A percentile compares a stretch with the other conserved stretches of the same genome.
Conservation (phyloP, 139 green algal species). For the Astrephomene gubernaculifera region DNA sequence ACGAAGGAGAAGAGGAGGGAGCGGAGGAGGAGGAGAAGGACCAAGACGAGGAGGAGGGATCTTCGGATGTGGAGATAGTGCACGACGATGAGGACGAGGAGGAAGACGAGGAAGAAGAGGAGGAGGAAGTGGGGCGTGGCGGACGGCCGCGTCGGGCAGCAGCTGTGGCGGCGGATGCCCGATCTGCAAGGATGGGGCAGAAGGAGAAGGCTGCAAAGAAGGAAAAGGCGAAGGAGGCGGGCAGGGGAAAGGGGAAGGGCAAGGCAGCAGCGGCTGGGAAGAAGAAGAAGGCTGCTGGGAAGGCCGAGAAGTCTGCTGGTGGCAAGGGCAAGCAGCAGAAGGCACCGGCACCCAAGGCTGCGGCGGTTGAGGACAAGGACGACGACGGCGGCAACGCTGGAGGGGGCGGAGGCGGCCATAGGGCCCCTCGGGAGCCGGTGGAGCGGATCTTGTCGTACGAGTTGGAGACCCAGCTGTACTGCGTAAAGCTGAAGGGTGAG, state of each 20-base stretch:
- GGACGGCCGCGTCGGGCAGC: too few species aligned
- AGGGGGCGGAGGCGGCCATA: neutral
- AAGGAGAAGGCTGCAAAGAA: neutral
- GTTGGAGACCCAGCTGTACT: conserved; percentile 42
- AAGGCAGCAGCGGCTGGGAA: neutral
- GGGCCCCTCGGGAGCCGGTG: conserved; percentile 8
- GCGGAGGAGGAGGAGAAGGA: neutral
- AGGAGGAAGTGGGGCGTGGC: conserved; percentile 6
- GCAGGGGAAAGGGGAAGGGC: neutral
- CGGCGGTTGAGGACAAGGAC: neutral
- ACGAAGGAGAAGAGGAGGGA: conserved; percentile 1
- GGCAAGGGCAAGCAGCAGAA: neutral
- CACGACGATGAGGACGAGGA: conserved; percentile 19
- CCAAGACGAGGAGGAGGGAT: neutral
- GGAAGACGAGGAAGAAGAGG: neutral
- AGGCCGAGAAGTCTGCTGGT: neutral
- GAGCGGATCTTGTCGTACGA: conserved; percentile 49
- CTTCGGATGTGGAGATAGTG: conserved; percentile 25
- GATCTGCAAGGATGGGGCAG: too few species aligned
- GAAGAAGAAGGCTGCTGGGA: neutral
- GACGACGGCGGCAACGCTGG: neutral
- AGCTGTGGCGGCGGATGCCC: too few species aligned
- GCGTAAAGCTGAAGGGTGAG: conserved; percentile 74
- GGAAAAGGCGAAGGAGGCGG: neutral
- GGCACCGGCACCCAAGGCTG: neutral